These are phyloP conservation scores for Lagenidium sp. DNA, from an alignment of 352 stramenopile species.

Conservation along the genomic window DNA sequence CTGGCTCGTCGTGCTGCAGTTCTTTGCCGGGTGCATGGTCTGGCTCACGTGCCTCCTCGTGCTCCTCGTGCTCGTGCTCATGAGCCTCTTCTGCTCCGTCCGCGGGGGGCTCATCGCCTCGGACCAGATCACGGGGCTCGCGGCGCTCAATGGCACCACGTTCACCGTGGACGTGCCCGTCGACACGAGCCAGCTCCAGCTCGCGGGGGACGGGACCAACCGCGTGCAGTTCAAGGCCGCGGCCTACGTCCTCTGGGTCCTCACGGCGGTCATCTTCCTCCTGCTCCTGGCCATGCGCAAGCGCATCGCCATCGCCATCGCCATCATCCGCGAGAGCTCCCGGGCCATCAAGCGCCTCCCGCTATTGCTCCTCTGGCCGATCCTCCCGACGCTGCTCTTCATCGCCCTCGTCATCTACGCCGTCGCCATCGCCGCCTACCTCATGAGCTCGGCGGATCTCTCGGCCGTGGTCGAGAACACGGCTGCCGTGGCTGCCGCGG, in stretches of 20 bases:
- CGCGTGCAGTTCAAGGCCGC: conserved; percentile 55
- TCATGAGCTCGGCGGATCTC: conserved; percentile 53
- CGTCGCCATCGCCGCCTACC: conserved; percentile 39
- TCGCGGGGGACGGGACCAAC: conserved; percentile 21
- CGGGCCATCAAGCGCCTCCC: conserved; percentile 47
- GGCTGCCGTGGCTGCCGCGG: conserved; percentile 6
- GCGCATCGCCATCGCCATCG: conserved; percentile 53
- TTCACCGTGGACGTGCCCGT: conserved; percentile 14
- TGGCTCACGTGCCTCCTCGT: conserved; percentile 70
- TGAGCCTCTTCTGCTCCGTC: conserved; percentile 74
- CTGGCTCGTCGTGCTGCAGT: conserved; percentile 73
- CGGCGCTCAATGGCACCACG: conserved; percentile 31
- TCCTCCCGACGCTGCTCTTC: conserved; percentile 43
- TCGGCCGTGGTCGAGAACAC: conserved; percentile 12
- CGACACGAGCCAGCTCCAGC: conserved; percentile 14
- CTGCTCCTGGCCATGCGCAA: conserved; percentile 62
- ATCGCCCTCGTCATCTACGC: conserved; percentile 47
- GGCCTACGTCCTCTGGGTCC: conserved; percentile 44
- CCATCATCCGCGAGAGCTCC: conserved; percentile 65
- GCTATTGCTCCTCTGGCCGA: conserved; percentile 50
- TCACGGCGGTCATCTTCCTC: conserved; percentile 38
- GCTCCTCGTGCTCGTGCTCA: conserved; percentile 43
- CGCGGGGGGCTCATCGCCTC: conserved; percentile 52
- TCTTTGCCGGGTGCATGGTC: conserved; percentile 68
- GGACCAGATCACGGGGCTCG: conserved; percentile 23